Conservation (phyloP, 2,329 filamentous ascomycete genomes). For the Bipolaris zeicola region DNA sequence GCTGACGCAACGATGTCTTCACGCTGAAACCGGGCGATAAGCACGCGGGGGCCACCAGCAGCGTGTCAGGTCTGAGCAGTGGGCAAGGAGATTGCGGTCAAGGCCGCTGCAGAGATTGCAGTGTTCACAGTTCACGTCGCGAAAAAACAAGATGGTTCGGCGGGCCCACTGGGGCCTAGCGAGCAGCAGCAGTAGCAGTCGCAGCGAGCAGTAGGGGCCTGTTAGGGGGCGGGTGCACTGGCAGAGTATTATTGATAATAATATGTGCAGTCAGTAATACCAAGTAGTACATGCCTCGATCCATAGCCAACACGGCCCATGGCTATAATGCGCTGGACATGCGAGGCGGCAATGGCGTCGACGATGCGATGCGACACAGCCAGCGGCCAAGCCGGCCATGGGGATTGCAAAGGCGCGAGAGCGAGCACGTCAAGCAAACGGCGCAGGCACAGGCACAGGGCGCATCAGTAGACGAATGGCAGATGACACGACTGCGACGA, state of each 20-base stretch:
- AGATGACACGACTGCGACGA: constrained; percentile 9
- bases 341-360: constrained; percentile 10
- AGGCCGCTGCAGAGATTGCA: constrained; percentile 24
- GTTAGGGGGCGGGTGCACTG: constrained; percentile 3
- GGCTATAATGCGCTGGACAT: background rate
- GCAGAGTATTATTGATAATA: background rate
- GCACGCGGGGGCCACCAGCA: background rate
- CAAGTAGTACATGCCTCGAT: no score
- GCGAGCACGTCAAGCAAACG: no score
- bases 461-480: constrained; percentile 13
- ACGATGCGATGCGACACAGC: no score
- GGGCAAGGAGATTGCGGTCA: constrained; percentile 14
- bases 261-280: no score
- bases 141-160: constrained; percentile 26
- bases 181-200: no score
- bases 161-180: constrained; percentile 16
- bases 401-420: no score
- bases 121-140: constrained; percentile 24
- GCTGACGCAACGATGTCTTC: constrained; percentile 10
- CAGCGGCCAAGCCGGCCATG: no score
- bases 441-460: background rate
- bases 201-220: background rate
- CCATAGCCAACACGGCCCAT: constrained; percentile 5
- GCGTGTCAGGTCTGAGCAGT: constrained; percentile 19
- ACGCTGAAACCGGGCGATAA: constrained; percentile 12